These are phyloP conservation scores for Pyrenochaeta sp. DNA, from an alignment of 2,329 filamentous ascomycete genomes.

Conservation along the genomic window DNA sequence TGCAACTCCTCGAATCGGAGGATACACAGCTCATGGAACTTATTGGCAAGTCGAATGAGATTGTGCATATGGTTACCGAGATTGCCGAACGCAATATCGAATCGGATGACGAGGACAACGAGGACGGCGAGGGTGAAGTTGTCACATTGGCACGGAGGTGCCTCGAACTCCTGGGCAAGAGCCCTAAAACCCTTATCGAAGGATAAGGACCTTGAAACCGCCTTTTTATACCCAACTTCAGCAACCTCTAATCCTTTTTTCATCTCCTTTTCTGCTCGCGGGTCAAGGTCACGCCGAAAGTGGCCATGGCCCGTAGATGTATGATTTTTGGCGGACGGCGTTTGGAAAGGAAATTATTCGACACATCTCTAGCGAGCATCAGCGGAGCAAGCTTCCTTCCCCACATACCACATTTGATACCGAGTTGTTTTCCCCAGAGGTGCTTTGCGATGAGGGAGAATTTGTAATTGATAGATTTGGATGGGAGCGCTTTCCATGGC, in stretches of 20 bases:
- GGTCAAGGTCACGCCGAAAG: conserved; percentile 30
- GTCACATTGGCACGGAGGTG: conserved; percentile 90
- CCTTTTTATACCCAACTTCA: conserved; percentile 32
- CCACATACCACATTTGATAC: conserved; percentile 42
- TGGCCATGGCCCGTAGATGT: too few relatives aligned
- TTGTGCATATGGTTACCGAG: conserved; percentile 88
- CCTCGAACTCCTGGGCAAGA: conserved; percentile 82
- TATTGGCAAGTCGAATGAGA: conserved; percentile 88
- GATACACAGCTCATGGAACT: conserved; percentile 87
- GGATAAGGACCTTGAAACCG: conserved; percentile 59
- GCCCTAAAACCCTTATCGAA: conserved; percentile 82
- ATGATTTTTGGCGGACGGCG: conserved; percentile 35
- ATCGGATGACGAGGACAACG: conserved; percentile 83
- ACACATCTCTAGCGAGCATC: conserved; percentile 51
- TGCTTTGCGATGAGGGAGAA: conserved; percentile 18
- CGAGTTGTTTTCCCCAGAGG: conserved; percentile 16
- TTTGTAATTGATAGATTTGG: conserved; percentile 36
- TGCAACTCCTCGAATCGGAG: conserved; percentile 94
- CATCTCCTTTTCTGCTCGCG: conserved; percentile 35
- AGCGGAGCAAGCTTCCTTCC: conserved; percentile 44
- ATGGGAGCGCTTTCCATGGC: conserved; percentile 4
- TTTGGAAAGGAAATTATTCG: conserved; percentile 37
- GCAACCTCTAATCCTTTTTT: conserved; percentile 26
- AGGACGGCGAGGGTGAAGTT: conserved; percentile 92
- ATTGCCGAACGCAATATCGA: conserved; percentile 91